A percentile compares a stretch with the other conserved stretches of the same genome.
Evolutionary conservation across 805 yeast species (phyloP).

Genomic region (Starmerella khaoyaiensis): DNA sequence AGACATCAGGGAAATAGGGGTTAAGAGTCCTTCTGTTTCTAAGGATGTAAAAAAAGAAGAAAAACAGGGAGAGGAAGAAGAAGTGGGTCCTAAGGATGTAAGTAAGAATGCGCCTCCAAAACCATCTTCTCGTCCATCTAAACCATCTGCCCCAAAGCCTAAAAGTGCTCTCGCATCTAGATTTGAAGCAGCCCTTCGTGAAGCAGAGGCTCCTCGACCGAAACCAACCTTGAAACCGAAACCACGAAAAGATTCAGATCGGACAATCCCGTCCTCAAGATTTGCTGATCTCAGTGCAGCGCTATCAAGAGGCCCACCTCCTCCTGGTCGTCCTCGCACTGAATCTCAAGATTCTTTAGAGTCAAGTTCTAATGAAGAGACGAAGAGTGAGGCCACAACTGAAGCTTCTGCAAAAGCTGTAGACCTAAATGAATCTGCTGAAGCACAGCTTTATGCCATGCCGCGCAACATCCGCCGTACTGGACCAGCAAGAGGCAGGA

Average conservation of each 20-base stretch:
- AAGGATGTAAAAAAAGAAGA: neutral
- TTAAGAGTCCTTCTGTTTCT: neutral
- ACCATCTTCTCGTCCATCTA: slow-evolving; percentile 8
- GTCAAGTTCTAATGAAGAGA: neutral
- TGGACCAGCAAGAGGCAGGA: slow-evolving; percentile 23
- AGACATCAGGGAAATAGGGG: neutral
- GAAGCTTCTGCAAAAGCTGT: neutral
- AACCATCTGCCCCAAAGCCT: slow-evolving; percentile 15
- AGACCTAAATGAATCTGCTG: slow-evolving; percentile 16
- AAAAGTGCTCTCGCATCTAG: slow-evolving; percentile 14
- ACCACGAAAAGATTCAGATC: slow-evolving; percentile 8
- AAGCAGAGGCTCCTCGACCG: slow-evolving; percentile 13
- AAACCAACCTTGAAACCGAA: slow-evolving; percentile 14
- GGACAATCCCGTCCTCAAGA: slow-evolving; percentile 17
- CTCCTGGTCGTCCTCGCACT: slow-evolving; percentile 9
- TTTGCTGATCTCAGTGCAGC: slow-evolving; percentile 21
- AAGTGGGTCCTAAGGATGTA: slow-evolving; percentile 1
- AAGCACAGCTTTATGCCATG: slow-evolving; percentile 17
- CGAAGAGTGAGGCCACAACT: neutral
- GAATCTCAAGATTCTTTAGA: slow-evolving; percentile 3
- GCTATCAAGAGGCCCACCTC: slow-evolving; percentile 21
- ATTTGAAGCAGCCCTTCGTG: slow-evolving; percentile 18
- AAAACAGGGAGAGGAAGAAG: neutral
- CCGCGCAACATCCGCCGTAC: slow-evolving; percentile 20
- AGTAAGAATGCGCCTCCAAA: slow-evolving; percentile 6